Conservation (phyloP, 805 yeast genomes). For the Scheffersomyces coipomensis region DNA sequence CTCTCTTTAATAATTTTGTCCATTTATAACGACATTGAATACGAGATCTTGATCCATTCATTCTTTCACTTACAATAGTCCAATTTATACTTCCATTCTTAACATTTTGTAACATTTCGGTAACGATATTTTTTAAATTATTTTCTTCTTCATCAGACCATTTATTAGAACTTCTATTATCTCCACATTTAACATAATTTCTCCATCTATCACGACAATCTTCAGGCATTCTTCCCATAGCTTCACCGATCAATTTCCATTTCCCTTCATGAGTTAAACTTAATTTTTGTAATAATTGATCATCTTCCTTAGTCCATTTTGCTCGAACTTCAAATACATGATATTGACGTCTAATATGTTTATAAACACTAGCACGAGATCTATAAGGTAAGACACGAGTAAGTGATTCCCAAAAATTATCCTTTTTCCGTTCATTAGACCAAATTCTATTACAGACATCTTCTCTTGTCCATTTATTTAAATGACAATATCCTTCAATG, state of each 20-base stretch:
- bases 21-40: constrained; percentile 96
- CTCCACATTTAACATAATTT: constrained; percentile 91
- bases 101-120: constrained; percentile 15
- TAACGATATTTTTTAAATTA: constrained; percentile 38
- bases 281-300: constrained; percentile 58
- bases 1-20: constrained; percentile 74
- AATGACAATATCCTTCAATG: constrained; percentile 63
- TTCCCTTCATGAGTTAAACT: constrained; percentile 72
- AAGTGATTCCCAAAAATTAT: constrained; percentile 84
- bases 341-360: constrained; percentile 87
- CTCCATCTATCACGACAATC: constrained; percentile 97
- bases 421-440: constrained; percentile 82
- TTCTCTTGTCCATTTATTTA: constrained; percentile 59
- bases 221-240: constrained; percentile 92
- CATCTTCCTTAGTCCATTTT: constrained; percentile 86
- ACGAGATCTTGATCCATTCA: constrained; percentile 86
- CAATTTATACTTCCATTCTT: constrained; percentile 60
- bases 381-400: constrained; percentile 80
- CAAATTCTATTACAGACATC: constrained; percentile 83
- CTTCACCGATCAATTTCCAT: constrained; percentile 83
- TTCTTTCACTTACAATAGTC: constrained; percentile 86
- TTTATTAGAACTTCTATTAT: constrained; percentile 67
- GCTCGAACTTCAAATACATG: constrained; percentile 88
- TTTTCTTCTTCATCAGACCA: constrained; percentile 80
- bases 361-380: constrained; percentile 85